Percentiles rank a stretch among this genome's conserved stretches.
Conservation (phyloP, 257 asterid genomes). For the Lithospermum erythrorhizon region DNA sequence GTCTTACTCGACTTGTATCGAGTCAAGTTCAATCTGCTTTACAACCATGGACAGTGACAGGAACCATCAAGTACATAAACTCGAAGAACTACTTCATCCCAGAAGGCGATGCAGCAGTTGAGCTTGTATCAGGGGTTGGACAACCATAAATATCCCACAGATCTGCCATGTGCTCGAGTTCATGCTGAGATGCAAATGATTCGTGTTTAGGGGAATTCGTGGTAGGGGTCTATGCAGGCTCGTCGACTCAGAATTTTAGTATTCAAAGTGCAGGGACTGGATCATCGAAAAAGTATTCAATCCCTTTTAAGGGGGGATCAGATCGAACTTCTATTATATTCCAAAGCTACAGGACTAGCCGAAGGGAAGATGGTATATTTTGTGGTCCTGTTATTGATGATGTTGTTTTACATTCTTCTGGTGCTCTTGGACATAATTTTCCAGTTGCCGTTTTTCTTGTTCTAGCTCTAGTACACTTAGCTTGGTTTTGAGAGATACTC, state of each 20-base stretch:
- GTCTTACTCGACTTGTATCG: constrained; percentile 39
- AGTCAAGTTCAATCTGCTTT: constrained; percentile 44
- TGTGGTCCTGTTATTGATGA: constrained; percentile 57
- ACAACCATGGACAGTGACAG: constrained; percentile 41
- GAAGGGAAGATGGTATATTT: constrained; percentile 30
- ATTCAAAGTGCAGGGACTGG: constrained; percentile 43
- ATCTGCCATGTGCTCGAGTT: constrained; percentile 37
- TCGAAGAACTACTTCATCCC: constrained; percentile 33
- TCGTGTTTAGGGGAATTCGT: constrained; percentile 43
- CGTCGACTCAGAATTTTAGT: constrained; percentile 34
- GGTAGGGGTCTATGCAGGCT: constrained; percentile 45
- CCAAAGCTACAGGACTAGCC: constrained; percentile 31
- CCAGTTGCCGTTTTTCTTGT: constrained; percentile 17
- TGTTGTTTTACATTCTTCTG: constrained; percentile 25
- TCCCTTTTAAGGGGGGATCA: constrained; percentile 30
- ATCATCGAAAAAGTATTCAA: constrained; percentile 29
- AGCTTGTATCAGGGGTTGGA: constrained; percentile 29
- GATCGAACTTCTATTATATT: constrained; percentile 34
- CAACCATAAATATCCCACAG: constrained; percentile 28
- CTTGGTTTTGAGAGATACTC: neutral
- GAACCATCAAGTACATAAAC: constrained; percentile 51
- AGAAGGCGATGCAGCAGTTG: constrained; percentile 50
- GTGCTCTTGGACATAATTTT: constrained; percentile 14
- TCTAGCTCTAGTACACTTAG: constrained; percentile 13
- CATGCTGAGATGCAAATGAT: constrained; percentile 56